Conservation (phyloP, 352 stramenopile genomes). For the Pythium aquatile region DNA sequence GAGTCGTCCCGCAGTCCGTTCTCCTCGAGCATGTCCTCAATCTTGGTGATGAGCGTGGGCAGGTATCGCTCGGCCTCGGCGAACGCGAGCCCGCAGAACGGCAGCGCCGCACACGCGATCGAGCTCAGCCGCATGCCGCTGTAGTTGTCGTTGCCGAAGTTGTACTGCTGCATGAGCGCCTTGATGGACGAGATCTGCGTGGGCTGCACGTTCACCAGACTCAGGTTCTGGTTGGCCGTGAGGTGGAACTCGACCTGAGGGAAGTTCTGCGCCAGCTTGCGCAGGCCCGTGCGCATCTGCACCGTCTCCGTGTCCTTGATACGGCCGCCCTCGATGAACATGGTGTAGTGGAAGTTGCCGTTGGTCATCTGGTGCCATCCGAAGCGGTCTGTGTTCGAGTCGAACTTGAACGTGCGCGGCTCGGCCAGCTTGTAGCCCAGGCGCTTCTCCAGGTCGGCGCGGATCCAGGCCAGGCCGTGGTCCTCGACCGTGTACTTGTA, state of each 20-base stretch:
- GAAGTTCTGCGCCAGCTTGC: constrained; percentile 90
- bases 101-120: constrained; percentile 95
- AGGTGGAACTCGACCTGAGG: constrained; percentile 93
- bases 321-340: constrained; percentile 87
- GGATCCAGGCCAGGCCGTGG: constrained; percentile 94
- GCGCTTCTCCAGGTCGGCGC: constrained; percentile 91
- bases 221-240: constrained; percentile 95
- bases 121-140: constrained; percentile 79
- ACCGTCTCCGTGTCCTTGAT: constrained; percentile 91
- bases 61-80: constrained; percentile 95
- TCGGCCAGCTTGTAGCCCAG: constrained; percentile 94
- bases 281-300: constrained; percentile 88
- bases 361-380: constrained; percentile 72
- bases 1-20: constrained; percentile 92
- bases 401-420: constrained; percentile 58
- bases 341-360: constrained; percentile 77
- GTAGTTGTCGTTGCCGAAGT: constrained; percentile 87
- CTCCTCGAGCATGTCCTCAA: constrained; percentile 90
- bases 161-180: constrained; percentile 89
- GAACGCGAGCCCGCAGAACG: constrained; percentile 96
- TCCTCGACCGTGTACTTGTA: constrained; percentile 99
- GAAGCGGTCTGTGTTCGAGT: constrained; percentile 71
- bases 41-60: constrained; percentile 91
- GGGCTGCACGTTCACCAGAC: constrained; percentile 92
- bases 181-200: constrained; percentile 92